Percentiles rank a stretch among this genome's conserved stretches.
phyloP scores from a whole-genome alignment of 192 early-diverging fungal species.

The Coemansia sp. region DNA sequence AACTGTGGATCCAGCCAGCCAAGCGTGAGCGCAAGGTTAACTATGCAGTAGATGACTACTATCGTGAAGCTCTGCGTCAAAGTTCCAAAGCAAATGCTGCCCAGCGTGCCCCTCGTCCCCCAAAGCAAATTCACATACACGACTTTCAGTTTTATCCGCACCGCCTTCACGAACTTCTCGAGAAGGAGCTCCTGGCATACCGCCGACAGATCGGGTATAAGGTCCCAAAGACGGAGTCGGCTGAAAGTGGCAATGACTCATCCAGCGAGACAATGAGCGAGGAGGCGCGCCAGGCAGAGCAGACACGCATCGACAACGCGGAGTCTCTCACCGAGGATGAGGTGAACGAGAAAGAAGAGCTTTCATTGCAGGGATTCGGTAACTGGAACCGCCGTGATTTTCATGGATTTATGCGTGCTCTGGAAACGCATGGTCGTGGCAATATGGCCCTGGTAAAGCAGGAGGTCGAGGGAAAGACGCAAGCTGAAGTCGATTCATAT shows the following conservation, averaged over 20 bases:
- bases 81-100: constrained; percentile 62
- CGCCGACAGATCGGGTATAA: constrained; percentile 73
- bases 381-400: constrained; percentile 94
- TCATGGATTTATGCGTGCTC: constrained; percentile 79
- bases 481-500: constrained; percentile 82
- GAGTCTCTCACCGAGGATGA: constrained; percentile 92
- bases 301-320: constrained; percentile 82
- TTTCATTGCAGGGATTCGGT: constrained; percentile 73
- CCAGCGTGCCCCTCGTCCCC: constrained; percentile 65
- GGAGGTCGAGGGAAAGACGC: constrained; percentile 93
- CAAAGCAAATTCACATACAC: constrained; percentile 67
- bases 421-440: constrained; percentile 80
- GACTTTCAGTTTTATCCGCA: constrained; percentile 95
- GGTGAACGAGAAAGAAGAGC: constrained; percentile 70
- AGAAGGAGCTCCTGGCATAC: constrained; percentile 77
- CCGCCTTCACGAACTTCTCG: constrained; percentile 74
- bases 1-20: constrained; percentile 88
- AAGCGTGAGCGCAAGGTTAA: constrained; percentile 93
- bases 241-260: constrained; percentile 33
- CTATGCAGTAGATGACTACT: constrained; percentile 91
- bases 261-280: constrained; percentile 58
- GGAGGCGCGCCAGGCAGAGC: constrained; percentile 67
- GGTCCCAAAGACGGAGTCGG: constrained; percentile 56
- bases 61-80: constrained; percentile 79
- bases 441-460: constrained; percentile 72